Base-by-base conservation (phyloP, 73 alveolate genomes). In the Paramecium biaurelia region DNA sequence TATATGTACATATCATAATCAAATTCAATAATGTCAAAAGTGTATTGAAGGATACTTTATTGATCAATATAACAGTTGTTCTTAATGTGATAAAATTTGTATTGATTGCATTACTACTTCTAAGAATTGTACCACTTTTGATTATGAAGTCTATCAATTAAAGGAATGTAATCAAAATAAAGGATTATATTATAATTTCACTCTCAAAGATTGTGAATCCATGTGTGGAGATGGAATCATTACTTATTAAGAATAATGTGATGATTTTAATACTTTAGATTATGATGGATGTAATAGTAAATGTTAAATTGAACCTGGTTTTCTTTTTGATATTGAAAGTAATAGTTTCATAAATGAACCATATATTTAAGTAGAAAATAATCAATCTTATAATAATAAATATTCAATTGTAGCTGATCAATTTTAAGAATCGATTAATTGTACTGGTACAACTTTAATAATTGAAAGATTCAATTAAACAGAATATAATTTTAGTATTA, bases 1-100 rank as follows among this genome's bases (percentile, higher is more conserved):
- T 70, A 67, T 63, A 7, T 94, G 97, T 45, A n/a, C 14, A 14
- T 49, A n/a, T 67, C 0, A 70, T 8, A 28, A 47, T 38, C 57
- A 93, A 24, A 24, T 76, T 18, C 38, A n/a, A 20, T 18, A 18
- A n/a, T 28, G 92, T 70, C 57, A 92, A 4, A 53, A 53, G 8
- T 53, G 68, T n/a, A 5, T 4, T 5, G 68, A 53, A n/a, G 68
- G 68, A 4, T 53, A 53, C 8, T 53, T 53, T 53, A 53, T 53
- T 53, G 68, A 53, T 53, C 5, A n/a, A 18, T 18, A 53, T 0
- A n/a, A 53, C 9, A 23, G 68, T n/a, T 53, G 68, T 18, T 53
- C 68, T 3, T 15, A n/a, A 53, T 53, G 68, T 53, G 68, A 53
- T 18, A 0, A 53, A 15, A 53, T 53, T 18, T 53, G 68, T 18